Percentiles rank a stretch among this genome's conserved stretches.
phyloP scores from a whole-genome alignment of 108 stramenopile genomes.

The Ochromonas danica region DNA sequence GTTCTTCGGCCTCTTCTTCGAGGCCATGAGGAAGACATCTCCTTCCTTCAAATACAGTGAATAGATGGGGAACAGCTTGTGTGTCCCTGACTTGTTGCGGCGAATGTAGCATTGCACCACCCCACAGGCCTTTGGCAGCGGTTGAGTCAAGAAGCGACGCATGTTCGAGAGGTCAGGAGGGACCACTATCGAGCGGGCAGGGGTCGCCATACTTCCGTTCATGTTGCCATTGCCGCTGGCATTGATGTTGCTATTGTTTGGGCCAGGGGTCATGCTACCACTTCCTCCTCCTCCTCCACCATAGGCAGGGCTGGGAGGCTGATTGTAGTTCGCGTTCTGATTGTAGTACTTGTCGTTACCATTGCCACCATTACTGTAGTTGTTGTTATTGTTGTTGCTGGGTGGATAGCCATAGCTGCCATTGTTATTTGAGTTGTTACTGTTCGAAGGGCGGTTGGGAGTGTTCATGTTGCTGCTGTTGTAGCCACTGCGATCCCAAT shows the following conservation, averaged over 20 bases:
- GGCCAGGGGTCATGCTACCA: no score
- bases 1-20: slow-evolving; percentile 75
- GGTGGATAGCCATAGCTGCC: background rate
- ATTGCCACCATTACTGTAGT: background rate
- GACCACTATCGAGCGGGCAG: background rate
- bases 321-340: background rate
- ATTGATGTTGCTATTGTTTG: background rate
- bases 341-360: background rate
- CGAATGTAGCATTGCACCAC: slow-evolving; percentile 75
- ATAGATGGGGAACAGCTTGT: slow-evolving; percentile 75
- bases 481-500: background rate
- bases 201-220: background rate
- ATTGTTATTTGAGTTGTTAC: no score
- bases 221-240: background rate
- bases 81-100: slow-evolving; percentile 68
- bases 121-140: slow-evolving; percentile 65
- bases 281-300: background rate
- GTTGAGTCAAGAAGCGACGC: slow-evolving; percentile 64
- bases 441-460: no score
- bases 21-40: slow-evolving; percentile 75
- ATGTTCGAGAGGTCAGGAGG: slow-evolving; percentile 52
- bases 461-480: no score
- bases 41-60: slow-evolving; percentile 69
- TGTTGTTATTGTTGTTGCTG: background rate
- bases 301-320: background rate